These are phyloP conservation scores for Podaxis sp. DNA, from an alignment of 768 basidiomycete species.

Conservation along the genomic window DNA sequence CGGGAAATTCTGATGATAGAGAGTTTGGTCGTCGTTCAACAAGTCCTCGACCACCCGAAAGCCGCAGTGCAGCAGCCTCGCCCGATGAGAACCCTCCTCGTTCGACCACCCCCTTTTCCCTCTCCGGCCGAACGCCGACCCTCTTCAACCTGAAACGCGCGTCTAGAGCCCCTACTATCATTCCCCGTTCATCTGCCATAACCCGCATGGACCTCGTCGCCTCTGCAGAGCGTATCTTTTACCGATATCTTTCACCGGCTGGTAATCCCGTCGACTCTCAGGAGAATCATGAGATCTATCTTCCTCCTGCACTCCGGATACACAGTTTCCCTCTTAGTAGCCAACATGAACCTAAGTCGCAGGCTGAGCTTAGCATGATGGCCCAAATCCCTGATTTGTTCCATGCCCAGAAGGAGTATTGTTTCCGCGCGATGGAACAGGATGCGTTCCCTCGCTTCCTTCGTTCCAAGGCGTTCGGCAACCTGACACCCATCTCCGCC, in stretches of 20 bases:
- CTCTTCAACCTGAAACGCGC: constrained; percentile 73
- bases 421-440: constrained; percentile 94
- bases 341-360: constrained; percentile 63
- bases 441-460: constrained; percentile 93
- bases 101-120: constrained; percentile 76
- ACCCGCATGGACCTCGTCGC: constrained; percentile 85
- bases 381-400: constrained; percentile 96
- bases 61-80: constrained; percentile 42
- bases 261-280: constrained; percentile 71
- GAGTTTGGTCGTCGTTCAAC: constrained; percentile 49
- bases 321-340: constrained; percentile 85
- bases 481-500: constrained; percentile 87
- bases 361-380: constrained; percentile 67
- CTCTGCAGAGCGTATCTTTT: constrained; percentile 94
- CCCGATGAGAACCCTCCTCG: constrained; percentile 49
- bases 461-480: constrained; percentile 96
- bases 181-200: constrained; percentile 88
- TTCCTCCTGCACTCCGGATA: constrained; percentile 89
- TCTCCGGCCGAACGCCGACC: constrained; percentile 70
- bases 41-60: constrained; percentile 49
- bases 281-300: constrained; percentile 97
- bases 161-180: constrained; percentile 89
- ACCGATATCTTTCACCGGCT: constrained; percentile 85
- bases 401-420: constrained; percentile 95
- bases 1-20: constrained; percentile 36